Evolutionary conservation across 306 rosid species (phyloP), one percentile per base, ranked within the genome.

Genomic region (Hippophae rhamnoides): DNA sequence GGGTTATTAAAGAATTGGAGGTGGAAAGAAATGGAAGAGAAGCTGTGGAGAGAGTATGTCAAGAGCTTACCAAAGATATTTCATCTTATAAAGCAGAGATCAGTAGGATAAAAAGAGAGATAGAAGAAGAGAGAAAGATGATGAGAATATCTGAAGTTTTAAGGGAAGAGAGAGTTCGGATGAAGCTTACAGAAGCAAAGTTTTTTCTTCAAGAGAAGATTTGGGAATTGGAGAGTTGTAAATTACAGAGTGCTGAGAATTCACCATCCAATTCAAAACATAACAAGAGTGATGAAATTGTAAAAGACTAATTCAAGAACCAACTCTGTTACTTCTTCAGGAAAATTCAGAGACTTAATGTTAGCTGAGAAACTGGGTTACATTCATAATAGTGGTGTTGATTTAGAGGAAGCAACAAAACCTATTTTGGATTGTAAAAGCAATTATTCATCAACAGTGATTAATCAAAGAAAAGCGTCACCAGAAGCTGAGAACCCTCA

Each of bases 71-170:
- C 10, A 54, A 42, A 13, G 77, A 78, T 51, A 69, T 74, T 56
- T 74, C 78, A 5, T 62, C 25, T 1, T 62, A 68, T 25, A 66
- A 74, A 48, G 51, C 69, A 1, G 80, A 81, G 73, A 69, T 72
- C 9, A 44, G 9, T 26, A 41, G 54, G 59, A 65, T 78, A 74
- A 78, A 69, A 61, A 74, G 67, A 5, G 79, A 81, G 49, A 72
- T 81, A 45, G 83, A 78, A 41, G 83, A 81, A 26, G 86, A 78
- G 61, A 72, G 83, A 9, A 81, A 81, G 69, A 81, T 81, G 86
- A 48, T 81, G 11, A 66, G 78, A 52, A 54, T 81, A 67, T 79
- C 81, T 25, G 83, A 78, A 65, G 74, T 69, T 50, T 54, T 81
- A 14, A 75, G 83, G 25, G 86, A 81, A 43, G 83, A 81, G 65